Base-by-base conservation (phyloP, 1,284 basidiomycete genomes). In the Irpex sp. region DNA sequence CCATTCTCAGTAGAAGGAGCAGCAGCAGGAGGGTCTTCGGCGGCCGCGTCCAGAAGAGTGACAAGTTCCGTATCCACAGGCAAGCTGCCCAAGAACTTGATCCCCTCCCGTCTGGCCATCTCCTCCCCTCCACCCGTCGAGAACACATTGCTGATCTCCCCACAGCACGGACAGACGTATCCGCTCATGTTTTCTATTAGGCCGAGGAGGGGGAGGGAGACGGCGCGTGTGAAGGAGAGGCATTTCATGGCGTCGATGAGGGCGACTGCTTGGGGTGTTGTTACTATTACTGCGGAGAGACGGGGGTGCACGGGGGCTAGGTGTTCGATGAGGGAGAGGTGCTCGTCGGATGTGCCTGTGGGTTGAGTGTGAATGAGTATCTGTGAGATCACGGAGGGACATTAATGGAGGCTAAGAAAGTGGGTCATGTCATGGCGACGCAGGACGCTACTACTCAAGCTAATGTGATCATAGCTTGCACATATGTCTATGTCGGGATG, bases 171-270 rank as follows among this genome's bases (percentile, higher is more conserved):
- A 73, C 97, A 99, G 8, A 93, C 93, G 78, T 98, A 99, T 49
- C 97, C 97, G 64, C 94, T 94, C 97, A 99, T 98, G 78, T 99
- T 99, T 75, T 99, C 97, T 66, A 99, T 90, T 58, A 99, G 77
- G 5, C 97, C 97, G 56, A 98, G 78, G n/a, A 99, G 89, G 4
- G 92, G 94, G 7, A 99, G 81, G 37, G 85, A 82, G 57, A 96
- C 92, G 26, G 94, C 88, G 17, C 90, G 88, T 11, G 96, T 94
- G 78, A 99, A 99, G 52, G 96, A 96, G 62, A 99, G 83, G 67
- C 94, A 97, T 78, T 99, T 98, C 79, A 96, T 88, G 52, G 93
- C 95, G 76, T 99, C 97, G 73, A 94, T 88, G 57, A 99, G 82
- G 1, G 97, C 96, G 47, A 99, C 94, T 13, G 95, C 96, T 79